phyloP scores from a whole-genome alignment of 225 moss, liverwort and hornwort genomes.

The Antitrichia curtipendula region DNA sequence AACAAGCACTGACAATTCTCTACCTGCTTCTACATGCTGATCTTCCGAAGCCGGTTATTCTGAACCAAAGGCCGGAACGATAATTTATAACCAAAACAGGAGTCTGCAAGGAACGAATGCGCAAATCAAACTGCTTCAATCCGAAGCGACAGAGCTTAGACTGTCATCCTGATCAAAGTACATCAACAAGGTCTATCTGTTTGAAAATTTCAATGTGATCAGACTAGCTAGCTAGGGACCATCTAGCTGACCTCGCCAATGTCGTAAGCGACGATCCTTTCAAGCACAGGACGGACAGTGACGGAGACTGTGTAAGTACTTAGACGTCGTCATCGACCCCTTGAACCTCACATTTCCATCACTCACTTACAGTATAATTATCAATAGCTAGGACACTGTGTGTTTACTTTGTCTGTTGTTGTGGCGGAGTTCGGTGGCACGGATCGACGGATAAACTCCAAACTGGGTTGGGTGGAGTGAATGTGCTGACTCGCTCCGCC shows the following conservation, averaged over 20 bases:
- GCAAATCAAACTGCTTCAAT: not conserved
- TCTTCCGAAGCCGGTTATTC: not conserved
- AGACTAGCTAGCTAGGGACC: not conserved
- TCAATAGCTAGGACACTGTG: not conserved
- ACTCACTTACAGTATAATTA: too few relatives aligned
- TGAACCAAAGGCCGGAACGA: not conserved
- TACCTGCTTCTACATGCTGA: not conserved
- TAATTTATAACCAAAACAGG: not conserved
- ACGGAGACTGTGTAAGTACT: not conserved
- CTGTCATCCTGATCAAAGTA: not conserved
- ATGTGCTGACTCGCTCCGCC: too few relatives aligned
- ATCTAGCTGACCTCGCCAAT: not conserved
- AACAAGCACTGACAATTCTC: not conserved
- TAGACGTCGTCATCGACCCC: not conserved
- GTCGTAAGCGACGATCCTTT: not conserved
- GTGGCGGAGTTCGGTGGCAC: not conserved
- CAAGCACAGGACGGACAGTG: not conserved
- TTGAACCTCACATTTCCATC: not conserved
- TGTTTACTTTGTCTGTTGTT: not conserved
- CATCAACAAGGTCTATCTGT: not conserved
- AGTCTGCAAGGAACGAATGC: not conserved
- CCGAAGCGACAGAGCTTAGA: too few relatives aligned
- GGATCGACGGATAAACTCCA: not conserved
- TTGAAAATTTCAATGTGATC: not conserved
- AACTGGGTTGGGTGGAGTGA: not conserved